Base-by-base conservation (phyloP, 192 early-diverging fungal species). In the Funneliformis mosseae region DNA sequence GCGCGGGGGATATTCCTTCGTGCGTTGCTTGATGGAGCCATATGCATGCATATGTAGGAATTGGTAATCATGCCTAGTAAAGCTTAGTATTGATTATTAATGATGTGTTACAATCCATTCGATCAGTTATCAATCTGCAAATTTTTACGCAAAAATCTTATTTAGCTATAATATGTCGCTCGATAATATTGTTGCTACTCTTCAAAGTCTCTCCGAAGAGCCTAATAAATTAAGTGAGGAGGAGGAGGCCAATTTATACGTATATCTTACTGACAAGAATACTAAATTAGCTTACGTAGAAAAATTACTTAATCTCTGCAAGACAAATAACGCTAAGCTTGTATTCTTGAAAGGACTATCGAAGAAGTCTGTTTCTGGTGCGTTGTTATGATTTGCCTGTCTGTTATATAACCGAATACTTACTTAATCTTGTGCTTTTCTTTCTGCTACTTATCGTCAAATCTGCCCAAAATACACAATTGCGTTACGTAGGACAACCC, bases 351-450 rank as follows among this genome's bases (percentile, higher is more conserved):
- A 25, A 66, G 63, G 4, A 0, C 27, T 66, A 66, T 66, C 27
- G 6, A 71, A 71, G 23, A 45, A 25, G 1, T 3, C 33, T 11
- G 5, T 23, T 68, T 45, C 43, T 72, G 41, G 70, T 45, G 42
- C 18, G 41, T 72, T 0, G 18, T 23, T 45, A 72, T 72, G n/a
- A n/a, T 45, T 72, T 71, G 38, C 41, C 41, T 8, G 18, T 7
- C 16, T 71, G 39, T 71, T 4, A 71, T 71, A 60, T 75, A 75
- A 60, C 27, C 50, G 33, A 60, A 75, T 75, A 75, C 33, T 75
- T 75, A 75, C 43, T 50, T 74, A 48, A 7, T 48, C 25, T 74
- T 74, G 4, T 70, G n/a, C 68, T 74, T 74, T 74, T 28, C 27
- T 55, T 55, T 8, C 72, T 74, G 72, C 72, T 55, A n/a, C 43